Percentiles rank a stretch among this genome's conserved stretches.
phyloP scores from a whole-genome alignment of 345 rosid species.

The Brassica carinata region DNA sequence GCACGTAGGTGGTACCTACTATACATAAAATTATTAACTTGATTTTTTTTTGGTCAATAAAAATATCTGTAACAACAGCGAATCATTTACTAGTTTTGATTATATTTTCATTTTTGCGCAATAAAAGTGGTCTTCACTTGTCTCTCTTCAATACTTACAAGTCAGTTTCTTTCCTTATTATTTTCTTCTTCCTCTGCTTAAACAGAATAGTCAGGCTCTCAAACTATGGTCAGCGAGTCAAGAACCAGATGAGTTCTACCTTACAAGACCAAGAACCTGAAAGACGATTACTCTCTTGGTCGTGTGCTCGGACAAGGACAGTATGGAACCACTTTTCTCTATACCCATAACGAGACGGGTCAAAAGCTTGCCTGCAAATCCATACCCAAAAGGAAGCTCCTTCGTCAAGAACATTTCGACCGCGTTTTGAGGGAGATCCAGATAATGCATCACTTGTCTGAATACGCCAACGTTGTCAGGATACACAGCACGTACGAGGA shows the following conservation, averaged over 20 bases:
- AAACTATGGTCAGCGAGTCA: conserved; percentile 26
- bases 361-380: conserved; percentile 69
- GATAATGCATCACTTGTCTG: conserved; percentile 84
- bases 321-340: conserved; percentile 70
- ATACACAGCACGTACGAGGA: conserved; percentile 61
- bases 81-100: background rate
- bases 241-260: conserved; percentile 42
- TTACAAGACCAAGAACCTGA: conserved; percentile 34
- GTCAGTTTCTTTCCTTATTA: conserved; percentile 25
- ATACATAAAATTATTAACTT: background rate
- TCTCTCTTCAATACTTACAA: conserved; percentile 17
- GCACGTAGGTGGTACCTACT: background rate
- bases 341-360: conserved; percentile 56
- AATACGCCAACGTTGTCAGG: conserved; percentile 62
- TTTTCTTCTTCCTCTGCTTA: conserved; percentile 5
- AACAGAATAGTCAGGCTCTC: background rate
- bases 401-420: conserved; percentile 62
- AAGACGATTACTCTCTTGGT: conserved; percentile 52
- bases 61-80: background rate
- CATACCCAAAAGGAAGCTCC: conserved; percentile 42
- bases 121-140: conserved; percentile 1
- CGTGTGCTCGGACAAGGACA: conserved; percentile 70
- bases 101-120: background rate
- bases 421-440: conserved; percentile 85
- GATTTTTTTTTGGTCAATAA: background rate